Evolutionary conservation across 116 monocot genomes (phyloP).

Genomic region (Phalaenopsis hybrid): DNA sequence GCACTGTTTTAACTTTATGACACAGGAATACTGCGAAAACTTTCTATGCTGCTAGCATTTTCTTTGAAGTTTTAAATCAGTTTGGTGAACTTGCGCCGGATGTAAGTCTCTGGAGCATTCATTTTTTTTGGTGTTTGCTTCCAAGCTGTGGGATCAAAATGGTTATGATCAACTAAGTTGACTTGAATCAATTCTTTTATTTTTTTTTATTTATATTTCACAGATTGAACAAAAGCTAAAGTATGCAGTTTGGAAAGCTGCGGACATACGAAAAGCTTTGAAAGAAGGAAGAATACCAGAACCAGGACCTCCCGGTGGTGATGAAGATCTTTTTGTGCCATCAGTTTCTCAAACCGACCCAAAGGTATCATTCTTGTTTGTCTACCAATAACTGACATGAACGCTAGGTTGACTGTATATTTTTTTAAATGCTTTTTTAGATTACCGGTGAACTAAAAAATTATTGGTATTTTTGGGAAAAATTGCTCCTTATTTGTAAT

Average conservation of each 20-base stretch:
- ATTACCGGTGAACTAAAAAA: neutral
- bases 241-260: slow-evolving; percentile 97
- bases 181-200: slow-evolving; percentile 3
- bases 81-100: slow-evolving; percentile 88
- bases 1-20: slow-evolving; percentile 7
- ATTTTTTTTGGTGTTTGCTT: neutral
- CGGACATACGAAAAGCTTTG: slow-evolving; percentile 93
- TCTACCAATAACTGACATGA: neutral
- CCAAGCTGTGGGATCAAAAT: neutral
- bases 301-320: slow-evolving; percentile 95
- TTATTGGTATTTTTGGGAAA: neutral
- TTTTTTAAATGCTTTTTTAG: neutral
- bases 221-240: slow-evolving; percentile 95
- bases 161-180: neutral
- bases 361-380: slow-evolving; percentile 25
- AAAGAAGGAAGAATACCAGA: slow-evolving; percentile 94
- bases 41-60: slow-evolving; percentile 93
- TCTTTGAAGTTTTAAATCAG: slow-evolving; percentile 85
- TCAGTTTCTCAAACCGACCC: slow-evolving; percentile 24
- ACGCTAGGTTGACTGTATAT: neutral
- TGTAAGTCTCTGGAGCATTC: slow-evolving; percentile 30
- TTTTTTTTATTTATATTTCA: slow-evolving; percentile 2
- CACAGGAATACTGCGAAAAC: slow-evolving; percentile 97
- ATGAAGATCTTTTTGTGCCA: slow-evolving; percentile 39
- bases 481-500: neutral